Conservation (phyloP, 441 rosid species). For the Iberis amara region DNA sequence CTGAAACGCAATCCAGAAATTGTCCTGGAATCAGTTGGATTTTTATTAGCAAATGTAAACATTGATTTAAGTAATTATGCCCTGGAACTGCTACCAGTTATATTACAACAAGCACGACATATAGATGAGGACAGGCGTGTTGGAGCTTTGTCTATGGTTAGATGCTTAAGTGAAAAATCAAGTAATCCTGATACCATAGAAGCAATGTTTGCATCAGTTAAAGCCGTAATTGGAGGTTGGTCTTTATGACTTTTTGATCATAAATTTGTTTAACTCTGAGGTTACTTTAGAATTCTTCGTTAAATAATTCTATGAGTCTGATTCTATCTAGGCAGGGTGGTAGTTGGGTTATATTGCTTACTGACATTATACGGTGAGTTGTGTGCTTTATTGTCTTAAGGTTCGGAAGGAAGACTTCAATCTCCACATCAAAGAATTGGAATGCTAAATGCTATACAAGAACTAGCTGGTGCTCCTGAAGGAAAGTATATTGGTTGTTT, state of each 20-base stretch:
- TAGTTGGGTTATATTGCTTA: slow-evolving; percentile 8
- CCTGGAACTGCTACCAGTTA: slow-evolving; percentile 66
- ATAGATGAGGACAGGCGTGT: slow-evolving; percentile 82
- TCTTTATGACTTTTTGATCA: slow-evolving; percentile 16
- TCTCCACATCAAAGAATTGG: slow-evolving; percentile 94
- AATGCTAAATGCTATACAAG: slow-evolving; percentile 77
- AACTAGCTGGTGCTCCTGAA: slow-evolving; percentile 77
- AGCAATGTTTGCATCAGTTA: slow-evolving; percentile 69
- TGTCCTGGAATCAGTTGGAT: slow-evolving; percentile 74
- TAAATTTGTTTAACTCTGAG: slow-evolving; percentile 1
- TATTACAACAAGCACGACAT: slow-evolving; percentile 80
- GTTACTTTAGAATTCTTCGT: slow-evolving; percentile 3
- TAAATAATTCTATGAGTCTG: not conserved
- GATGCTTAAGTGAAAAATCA: slow-evolving; percentile 70
- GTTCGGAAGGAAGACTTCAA: slow-evolving; percentile 94
- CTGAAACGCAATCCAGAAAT: slow-evolving; percentile 98
- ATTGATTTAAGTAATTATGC: slow-evolving; percentile 95
- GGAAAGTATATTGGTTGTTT: slow-evolving; percentile 72
- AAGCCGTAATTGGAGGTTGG: slow-evolving; percentile 91
- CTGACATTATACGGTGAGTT: slow-evolving; percentile 14
- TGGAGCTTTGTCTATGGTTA: slow-evolving; percentile 63
- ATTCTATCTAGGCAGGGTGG: slow-evolving; percentile 6
- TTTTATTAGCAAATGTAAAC: slow-evolving; percentile 58
- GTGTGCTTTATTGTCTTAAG: slow-evolving; percentile 34
- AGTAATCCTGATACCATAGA: slow-evolving; percentile 93